Evolutionary conservation across 2,329 filamentous ascomycete genomes (phyloP), one percentile per base, ranked within the genome.

Genomic region (Truncatella angustata): DNA sequence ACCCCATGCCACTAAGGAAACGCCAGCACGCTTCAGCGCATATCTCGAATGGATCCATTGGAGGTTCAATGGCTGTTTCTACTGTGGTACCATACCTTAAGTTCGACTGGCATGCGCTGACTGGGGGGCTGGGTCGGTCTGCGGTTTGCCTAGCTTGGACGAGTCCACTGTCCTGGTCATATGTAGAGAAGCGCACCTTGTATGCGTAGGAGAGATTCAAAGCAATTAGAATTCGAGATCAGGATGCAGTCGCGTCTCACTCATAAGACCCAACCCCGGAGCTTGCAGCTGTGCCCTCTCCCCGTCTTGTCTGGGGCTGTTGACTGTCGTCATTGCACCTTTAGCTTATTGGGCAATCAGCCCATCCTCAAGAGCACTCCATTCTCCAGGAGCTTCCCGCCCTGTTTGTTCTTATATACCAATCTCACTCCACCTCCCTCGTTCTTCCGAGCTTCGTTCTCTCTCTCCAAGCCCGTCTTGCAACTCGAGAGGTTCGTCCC

Each of bases 241-340:
- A 32, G 28, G 28, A 32, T 9, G 28, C 28, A 32, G 7, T 14
- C 28, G 28, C 28, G 28, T 32, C 28, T 32, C 28, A 14, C 28
- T 32, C 28, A 32, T 14, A 7, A 32, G 14, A 9, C 28, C 28
- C 28, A 32, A 7, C 28, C 28, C 28, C 28, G 40, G 40, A 44
- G 24, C 21, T n/a, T 44, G 40, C 40, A 24, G 40, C 23, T 44
- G 40, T 44, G 20, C 16, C 21, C 11, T 24, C 21, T 7, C 28
- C 24, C 23, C 20, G 24, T 44, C 14, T 10, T 11, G 16, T 12
- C 34, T 36, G 14, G 34, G 23, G 28, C 6, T 23, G 34, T 16
- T 23, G 42, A 5, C 21, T 43, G 44, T 43, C 44, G 50, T 52
- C 50, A 52, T 52, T 48, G 44, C 39, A 36, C 50, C 46, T 47